These are phyloP conservation scores for Coemansia sp. DNA, from an alignment of 192 early-diverging fungal genomes.

Conservation along the genomic window DNA sequence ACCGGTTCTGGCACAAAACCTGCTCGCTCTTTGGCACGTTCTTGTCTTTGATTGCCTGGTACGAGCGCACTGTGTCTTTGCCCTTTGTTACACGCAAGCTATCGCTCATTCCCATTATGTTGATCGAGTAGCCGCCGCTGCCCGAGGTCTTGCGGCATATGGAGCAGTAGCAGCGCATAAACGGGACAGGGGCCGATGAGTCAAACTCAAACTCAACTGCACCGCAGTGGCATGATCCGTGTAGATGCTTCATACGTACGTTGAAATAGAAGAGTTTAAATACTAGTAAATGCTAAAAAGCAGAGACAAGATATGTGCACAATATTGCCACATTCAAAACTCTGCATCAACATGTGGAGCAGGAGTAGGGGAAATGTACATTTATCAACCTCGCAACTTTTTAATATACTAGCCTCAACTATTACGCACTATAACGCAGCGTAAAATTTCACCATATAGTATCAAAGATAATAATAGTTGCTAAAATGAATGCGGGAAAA, in stretches of 20 bases:
- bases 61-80: constrained; percentile 31
- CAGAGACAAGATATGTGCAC: no score
- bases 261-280: no score
- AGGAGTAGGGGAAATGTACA: background rate
- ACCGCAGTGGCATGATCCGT: constrained; percentile 67
- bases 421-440: no score
- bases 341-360: no score
- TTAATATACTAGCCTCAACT: no score
- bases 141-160: constrained; percentile 68
- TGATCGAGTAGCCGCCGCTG: constrained; percentile 59
- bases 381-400: background rate
- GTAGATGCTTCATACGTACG: constrained; percentile 46
- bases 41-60: constrained; percentile 52
- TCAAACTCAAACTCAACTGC: constrained; percentile 56
- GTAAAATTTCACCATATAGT: background rate
- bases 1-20: constrained; percentile 53
- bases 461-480: background rate
- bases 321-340: no score
- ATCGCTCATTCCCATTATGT: constrained; percentile 57
- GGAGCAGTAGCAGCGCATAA: constrained; percentile 62
- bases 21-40: constrained; percentile 32
- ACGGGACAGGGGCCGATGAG: constrained; percentile 57
- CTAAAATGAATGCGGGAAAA: background rate
- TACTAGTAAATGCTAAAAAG: no score
- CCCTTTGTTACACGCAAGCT: constrained; percentile 44